Conservation (phyloP, 2,329 filamentous ascomycete species). For the Macrophomina pseudophaseolina region DNA sequence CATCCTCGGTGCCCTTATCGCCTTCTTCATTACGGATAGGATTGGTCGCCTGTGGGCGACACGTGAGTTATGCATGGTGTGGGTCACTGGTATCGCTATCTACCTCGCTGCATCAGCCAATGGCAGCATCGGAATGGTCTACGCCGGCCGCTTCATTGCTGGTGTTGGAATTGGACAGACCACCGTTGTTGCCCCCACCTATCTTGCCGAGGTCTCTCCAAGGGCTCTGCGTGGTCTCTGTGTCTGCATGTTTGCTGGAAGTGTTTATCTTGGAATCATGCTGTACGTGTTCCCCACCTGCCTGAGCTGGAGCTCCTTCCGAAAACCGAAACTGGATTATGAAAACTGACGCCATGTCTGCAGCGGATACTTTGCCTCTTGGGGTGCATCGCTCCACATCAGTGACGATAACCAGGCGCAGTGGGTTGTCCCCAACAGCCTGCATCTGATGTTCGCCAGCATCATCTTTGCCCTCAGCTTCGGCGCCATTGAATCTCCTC, state of each 20-base stretch:
- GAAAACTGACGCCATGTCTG: not conserved
- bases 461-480: constrained; percentile 74
- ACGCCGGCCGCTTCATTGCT: constrained; percentile 69
- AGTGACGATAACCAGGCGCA: constrained; percentile 48
- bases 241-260: constrained; percentile 71
- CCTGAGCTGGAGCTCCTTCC: not conserved
- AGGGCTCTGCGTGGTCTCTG: constrained; percentile 73
- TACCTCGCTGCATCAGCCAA: constrained; percentile 44
- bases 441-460: constrained; percentile 78
- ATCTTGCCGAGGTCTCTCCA: constrained; percentile 74
- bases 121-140: constrained; percentile 56
- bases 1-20: constrained; percentile 71
- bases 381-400: constrained; percentile 59
- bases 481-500: constrained; percentile 71
- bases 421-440: constrained; percentile 71
- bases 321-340: not conserved
- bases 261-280: constrained; percentile 79
- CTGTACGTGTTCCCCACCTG: constrained; percentile 44
- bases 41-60: constrained; percentile 52
- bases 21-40: constrained; percentile 56
- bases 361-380: constrained; percentile 71
- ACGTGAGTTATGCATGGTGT: constrained; percentile 47
- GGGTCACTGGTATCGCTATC: constrained; percentile 49
- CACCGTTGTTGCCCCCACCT: constrained; percentile 71
- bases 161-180: constrained; percentile 71